Percentiles rank a stretch among this genome's conserved stretches.
Conservation (phyloP, 179 eudicot species). For the Corrigiola litoralis region DNA sequence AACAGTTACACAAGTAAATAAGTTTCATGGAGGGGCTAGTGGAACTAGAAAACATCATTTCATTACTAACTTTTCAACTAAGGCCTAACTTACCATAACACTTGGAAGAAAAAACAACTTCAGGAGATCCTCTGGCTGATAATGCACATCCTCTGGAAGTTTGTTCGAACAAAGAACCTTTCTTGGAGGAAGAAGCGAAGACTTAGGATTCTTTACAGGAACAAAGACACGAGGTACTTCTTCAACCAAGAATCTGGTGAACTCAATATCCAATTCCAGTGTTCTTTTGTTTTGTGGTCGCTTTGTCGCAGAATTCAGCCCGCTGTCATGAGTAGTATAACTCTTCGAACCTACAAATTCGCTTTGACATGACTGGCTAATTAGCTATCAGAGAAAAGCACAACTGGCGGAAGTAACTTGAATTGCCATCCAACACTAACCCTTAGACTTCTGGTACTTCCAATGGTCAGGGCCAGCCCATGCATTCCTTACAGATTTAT, state of each 20-base stretch:
- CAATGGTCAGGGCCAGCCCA: conserved; percentile 99
- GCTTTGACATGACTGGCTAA: too few species aligned
- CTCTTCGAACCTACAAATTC: conserved; percentile 45
- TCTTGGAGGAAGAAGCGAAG: conserved; percentile 66
- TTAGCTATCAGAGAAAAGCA: too few species aligned
- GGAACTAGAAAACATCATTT: too few species aligned
- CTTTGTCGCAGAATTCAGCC: conserved; percentile 34
- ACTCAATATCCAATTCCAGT: conserved; percentile 63
- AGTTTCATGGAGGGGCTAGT: too few species aligned
- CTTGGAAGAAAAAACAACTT: conserved; percentile 82
- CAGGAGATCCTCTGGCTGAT: conserved; percentile 96
- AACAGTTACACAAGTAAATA: too few species aligned
- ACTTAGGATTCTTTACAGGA: conserved; percentile 82
- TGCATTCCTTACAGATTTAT: conserved; percentile 64
- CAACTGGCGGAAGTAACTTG: too few species aligned
- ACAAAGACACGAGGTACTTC: conserved; percentile 53
- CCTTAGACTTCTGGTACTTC: conserved; percentile 76
- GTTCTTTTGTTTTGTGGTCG: conserved; percentile 50
- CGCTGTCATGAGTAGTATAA: conserved; percentile 31
- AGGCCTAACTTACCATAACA: conserved; percentile 56
- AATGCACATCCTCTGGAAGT: conserved; percentile 98
- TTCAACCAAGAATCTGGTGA: conserved; percentile 48
- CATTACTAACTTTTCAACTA: too few species aligned
- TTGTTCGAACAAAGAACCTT: conserved; percentile 56
- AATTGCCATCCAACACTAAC: conserved; percentile 30